Evolutionary conservation across 306 rosid genomes (phyloP), one percentile per base, ranked within the genome.

Genomic region (Psophocarpus tetragonolobus): DNA sequence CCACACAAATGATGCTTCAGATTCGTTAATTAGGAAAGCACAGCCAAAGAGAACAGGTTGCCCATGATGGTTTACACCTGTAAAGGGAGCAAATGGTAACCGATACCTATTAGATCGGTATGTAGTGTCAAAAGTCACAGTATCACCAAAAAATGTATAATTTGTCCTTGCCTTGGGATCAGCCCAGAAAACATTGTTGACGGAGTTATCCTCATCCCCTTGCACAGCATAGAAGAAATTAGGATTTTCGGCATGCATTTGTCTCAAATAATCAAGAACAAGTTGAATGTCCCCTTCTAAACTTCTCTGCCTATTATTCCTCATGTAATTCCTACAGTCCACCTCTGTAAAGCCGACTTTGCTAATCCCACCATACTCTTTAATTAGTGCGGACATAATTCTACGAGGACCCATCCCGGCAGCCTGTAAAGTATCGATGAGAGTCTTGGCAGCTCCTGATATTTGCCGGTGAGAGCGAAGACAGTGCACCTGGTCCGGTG

Each of bases 391-490:
- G 0, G 97, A 95, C 98, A 95, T 95, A 66, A 95, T 92, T 85
- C 97, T 87, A 7, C 98, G 93, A 39, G 98, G 98, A 63, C 98
- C 98, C 97, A 95, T 89, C 75, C 98, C 98, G 70, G 98, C 98
- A 14, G 98, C 97, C 90, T 95, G 98, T 82, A 95, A 81, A 63
- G 98, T 95, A 84, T 95, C 98, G 36, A 95, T 95, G 70, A 95
- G 87, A 0, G 97, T 95, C 89, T 95, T 95, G 1, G 98, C 97
- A 77, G 98, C 88, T 56, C 98, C 97, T 0, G 98, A 92, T 47
- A 95, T 95, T 85, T 95, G 98, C 84, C 98, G 81, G 78, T 95
- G 98, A 41, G 98, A 95, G 39, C 98, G 92, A 68, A 95, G 96
- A 60, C 97, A 92, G 56, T 95, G 98, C 83, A 95, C 97, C 90